Evolutionary conservation across 1,139 yeast genomes (phyloP), one percentile per base, ranked within the genome.

Genomic region (Debaryomyces sp.): DNA sequence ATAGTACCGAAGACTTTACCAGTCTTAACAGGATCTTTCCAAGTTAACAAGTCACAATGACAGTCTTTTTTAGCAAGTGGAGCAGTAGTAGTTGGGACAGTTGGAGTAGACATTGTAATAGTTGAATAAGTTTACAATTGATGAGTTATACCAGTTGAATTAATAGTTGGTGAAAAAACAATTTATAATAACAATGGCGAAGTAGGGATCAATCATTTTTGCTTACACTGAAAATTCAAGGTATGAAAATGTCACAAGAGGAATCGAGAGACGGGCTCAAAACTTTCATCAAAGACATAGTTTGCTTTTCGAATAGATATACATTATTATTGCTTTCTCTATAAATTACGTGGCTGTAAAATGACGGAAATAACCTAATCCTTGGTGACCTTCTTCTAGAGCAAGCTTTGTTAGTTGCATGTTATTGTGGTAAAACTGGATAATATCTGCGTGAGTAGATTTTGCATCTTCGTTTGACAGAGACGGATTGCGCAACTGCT

Each of bases 1-100:
- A 85, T 70, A 44, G 84, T 78, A 45, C 87, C 96, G 58, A 91
- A 82, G 38, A 87, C 82, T 61, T 85, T 84, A 53, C 88, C 97
- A 49, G 97, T 85, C 61, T 79, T 77, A 55, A 79, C 72, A 36
- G 97, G 97, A 64, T 89, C 81, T 59, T 81, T 78, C 98, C 98
- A 92, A 56, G 92, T 83, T 54, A 92, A 75, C 57, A 91, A 72
- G 23, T 57, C 60, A 49, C 60, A 52, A 36, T 27, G 41, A 32
- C 38, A 43, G 8, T 38, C 15, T 26, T 41, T 40, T 27, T 45
- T 29, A 2, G 44, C 40, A 26, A 27, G 27, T 4, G 46, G 41
- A 15, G 35, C 35, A 41, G 37, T 30, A 6, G 34, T n/a, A 29
- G 35, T 29, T 41, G 41, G 37, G 13, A 42, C 36, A 32, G 38